Evolutionary conservation across 306 rosid species (phyloP), one percentile per base, ranked within the genome.

Genomic region (Lathyrus tuberosus): DNA sequence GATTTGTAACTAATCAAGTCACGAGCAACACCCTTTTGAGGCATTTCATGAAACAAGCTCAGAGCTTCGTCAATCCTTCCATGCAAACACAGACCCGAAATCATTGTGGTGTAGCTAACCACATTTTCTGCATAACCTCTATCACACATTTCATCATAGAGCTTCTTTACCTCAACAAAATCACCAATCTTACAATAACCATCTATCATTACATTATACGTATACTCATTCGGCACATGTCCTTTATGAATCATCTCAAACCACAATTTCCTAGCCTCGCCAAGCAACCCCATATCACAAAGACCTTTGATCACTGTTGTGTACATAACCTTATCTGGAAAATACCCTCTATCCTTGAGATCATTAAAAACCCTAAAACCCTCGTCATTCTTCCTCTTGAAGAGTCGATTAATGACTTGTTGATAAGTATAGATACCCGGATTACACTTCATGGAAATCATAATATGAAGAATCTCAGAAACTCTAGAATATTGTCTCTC

Each of bases 221-320:
- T 79, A 65, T 79, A 72, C 56, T 87, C 87, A 61, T 87, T 87
- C 15, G 97, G 94, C 73, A 69, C 65, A 72, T 68, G 43, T 52
- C 97, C 95, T 65, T 86, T 86, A 12, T 38, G 81, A 77, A 81
- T 83, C 96, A 92, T 87, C 94, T 92, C 95, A 76, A 89, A 84
- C 92, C 90, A 89, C 62, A 89, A 73, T 84, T 84, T 89, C 83
- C 86, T 84, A 47, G 95, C 96, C 46, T 80, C 86, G 5, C 86
- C 92, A 46, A 74, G 61, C 73, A 6, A 60, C 48, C 85, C 72
- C 72, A 62, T 69, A 16, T 71, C 71, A 76, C 87, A 89, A 67
- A 87, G 74, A 58, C 90, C 87, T 63, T 70, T 79, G 41, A 91
- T 87, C 69, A 87, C 80, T 20, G 89, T 92, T 8, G 95, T 87